phyloP scores from a whole-genome alignment of 139 green algal species.

The Eudorina sp. region DNA sequence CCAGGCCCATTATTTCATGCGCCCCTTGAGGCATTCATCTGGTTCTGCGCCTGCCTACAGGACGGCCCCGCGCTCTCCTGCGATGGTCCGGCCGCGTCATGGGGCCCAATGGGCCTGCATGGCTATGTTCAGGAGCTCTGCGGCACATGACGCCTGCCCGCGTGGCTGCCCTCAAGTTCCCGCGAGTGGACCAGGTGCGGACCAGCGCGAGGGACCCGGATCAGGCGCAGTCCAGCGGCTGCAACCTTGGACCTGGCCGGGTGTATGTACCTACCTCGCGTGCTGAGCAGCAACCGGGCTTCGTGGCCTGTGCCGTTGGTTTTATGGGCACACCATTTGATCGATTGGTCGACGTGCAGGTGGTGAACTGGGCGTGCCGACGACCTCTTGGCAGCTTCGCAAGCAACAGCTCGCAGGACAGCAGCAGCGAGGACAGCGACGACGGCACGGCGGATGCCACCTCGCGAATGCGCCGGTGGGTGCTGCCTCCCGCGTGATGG shows the following conservation, averaged over 20 bases:
- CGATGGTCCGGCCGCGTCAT: slow-evolving; percentile 23
- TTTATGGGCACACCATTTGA: too few relatives aligned
- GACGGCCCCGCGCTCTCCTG: background rate
- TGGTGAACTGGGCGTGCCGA: slow-evolving; percentile 21
- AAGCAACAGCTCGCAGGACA: too few relatives aligned
- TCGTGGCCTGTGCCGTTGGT: too few relatives aligned
- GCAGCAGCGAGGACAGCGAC: slow-evolving; percentile 1
- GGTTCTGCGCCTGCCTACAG: background rate
- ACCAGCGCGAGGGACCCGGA: background rate
- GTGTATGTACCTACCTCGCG: too few relatives aligned
- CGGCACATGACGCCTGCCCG: background rate
- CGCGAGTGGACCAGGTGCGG: background rate
- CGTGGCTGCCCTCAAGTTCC: background rate
- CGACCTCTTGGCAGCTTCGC: background rate
- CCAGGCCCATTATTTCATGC: too few relatives aligned
- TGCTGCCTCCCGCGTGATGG: too few relatives aligned
- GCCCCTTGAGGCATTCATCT: too few relatives aligned
- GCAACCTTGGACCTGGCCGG: background rate
- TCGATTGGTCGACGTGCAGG: background rate
- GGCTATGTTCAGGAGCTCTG: background rate
- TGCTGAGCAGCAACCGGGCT: too few relatives aligned
- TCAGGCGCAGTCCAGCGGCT: background rate
- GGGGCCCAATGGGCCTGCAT: background rate
- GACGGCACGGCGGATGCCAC: background rate
- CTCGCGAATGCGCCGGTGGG: slow-evolving; percentile 9